Base-by-base conservation (phyloP, 73 alveolate species). In the Stentor coeruleus region DNA sequence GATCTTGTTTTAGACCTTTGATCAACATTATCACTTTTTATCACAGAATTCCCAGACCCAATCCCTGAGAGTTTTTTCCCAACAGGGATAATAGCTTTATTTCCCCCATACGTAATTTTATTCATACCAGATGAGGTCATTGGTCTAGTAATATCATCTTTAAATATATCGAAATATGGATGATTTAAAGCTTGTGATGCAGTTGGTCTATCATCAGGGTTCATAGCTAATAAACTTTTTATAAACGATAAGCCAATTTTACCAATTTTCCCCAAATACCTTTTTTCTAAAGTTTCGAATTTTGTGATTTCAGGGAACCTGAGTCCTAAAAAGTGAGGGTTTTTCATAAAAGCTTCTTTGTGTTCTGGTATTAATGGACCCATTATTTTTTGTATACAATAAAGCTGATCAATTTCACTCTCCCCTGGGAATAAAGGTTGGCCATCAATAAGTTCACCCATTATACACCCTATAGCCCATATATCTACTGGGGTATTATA, bases 261-360 rank as follows among this genome's bases (percentile, higher is more conserved):
- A 4, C 95, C 88, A 49, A 95, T 59, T 81, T 93, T 93, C 15
- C 98, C 97, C 35, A 90, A 82, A 81, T 94, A 98, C 76, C 93
- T 95, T 88, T 90, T 95, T 79, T 94, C 99, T 36, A 97, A 91
- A 36, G 98, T 93, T 85, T 96, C 99, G 2, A 98, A 98, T 31
- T 92, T 92, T 38, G 86, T 40, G 59, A 97, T 86, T 39, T 90
- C 94, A 41, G 98, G 99, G 40, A 94, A 95, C 75, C 87, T 83
- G 58, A 86, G 84, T 1, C 98, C 98, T 30, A 90, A 3, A 77
- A 86, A 94, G 39, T 93, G 38, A 3, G 98, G 98, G 77, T 95
- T 94, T 35, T 93, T 85, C 74, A 81, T 41, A 79, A 95, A 95
- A 57, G 83, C 59, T 81, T 94, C 98, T 81, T 86, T 33, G 77